phyloP scores from a whole-genome alignment of 176 grass and related monocot genomes.

The Carex cristatella region DNA sequence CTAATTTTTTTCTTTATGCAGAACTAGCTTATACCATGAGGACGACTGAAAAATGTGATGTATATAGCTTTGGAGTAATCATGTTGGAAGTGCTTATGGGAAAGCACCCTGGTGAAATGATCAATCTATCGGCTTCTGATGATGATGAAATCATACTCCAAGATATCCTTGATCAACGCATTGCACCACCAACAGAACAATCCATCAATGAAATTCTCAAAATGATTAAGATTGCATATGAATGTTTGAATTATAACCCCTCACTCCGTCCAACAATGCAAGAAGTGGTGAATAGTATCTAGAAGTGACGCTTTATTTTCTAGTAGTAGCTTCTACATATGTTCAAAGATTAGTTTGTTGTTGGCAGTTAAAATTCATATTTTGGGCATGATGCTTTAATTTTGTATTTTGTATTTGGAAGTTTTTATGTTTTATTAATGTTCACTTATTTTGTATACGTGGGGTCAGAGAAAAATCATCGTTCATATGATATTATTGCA shows the following conservation, averaged over 20 bases:
- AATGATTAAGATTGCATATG: neutral
- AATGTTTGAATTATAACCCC: constrained; percentile 6
- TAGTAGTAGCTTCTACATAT: too few relatives aligned
- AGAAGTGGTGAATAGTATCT: too few relatives aligned
- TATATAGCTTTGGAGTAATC: constrained; percentile 30
- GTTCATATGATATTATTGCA: too few relatives aligned
- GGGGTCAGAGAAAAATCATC: too few relatives aligned
- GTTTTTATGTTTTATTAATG: too few relatives aligned
- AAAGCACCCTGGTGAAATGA: neutral
- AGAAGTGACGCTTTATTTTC: too few relatives aligned
- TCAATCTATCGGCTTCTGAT: neutral
- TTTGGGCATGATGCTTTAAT: too few relatives aligned
- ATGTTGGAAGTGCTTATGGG: constrained; percentile 18
- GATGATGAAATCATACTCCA: neutral
- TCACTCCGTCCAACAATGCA: neutral
- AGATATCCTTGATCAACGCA: constrained; percentile 2
- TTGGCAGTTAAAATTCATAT: too few relatives aligned
- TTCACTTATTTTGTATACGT: too few relatives aligned
- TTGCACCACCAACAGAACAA: neutral
- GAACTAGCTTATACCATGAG: constrained; percentile 23
- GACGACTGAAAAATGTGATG: constrained; percentile 19
- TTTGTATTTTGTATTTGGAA: too few relatives aligned
- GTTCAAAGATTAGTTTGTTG: too few relatives aligned
- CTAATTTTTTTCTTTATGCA: neutral
- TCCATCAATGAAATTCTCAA: neutral